These are phyloP conservation scores for Russula virescens DNA, from an alignment of 768 basidiomycete species.

Conservation along the genomic window DNA sequence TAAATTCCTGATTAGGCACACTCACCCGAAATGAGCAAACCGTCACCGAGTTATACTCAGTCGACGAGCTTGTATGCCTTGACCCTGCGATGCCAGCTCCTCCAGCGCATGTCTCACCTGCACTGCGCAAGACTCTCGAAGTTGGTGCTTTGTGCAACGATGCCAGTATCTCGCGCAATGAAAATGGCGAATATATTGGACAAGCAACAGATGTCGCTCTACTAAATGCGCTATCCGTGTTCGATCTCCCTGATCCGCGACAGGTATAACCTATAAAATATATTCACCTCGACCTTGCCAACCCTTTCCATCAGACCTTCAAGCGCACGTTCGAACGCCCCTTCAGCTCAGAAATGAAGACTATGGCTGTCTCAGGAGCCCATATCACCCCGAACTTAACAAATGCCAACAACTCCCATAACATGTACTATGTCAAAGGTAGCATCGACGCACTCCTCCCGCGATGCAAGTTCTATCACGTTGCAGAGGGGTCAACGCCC, in stretches of 20 bases:
- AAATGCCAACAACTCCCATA: constrained; percentile 25
- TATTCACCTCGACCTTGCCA: not conserved
- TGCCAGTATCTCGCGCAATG: constrained; percentile 56
- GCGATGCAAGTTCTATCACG: constrained; percentile 84
- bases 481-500: constrained; percentile 85
- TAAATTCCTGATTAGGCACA: constrained; percentile 47
- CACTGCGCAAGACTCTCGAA: constrained; percentile 68
- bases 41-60: constrained; percentile 79
- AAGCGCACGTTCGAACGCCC: constrained; percentile 72
- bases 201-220: constrained; percentile 93
- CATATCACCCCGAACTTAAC: constrained; percentile 38
- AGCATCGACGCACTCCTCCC: constrained; percentile 85
- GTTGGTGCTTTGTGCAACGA: constrained; percentile 91
- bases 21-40: constrained; percentile 96
- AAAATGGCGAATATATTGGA: constrained; percentile 70
- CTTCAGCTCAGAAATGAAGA: constrained; percentile 92
- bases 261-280: constrained; percentile 36
- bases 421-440: constrained; percentile 82
- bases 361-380: constrained; percentile 83
- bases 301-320: constrained; percentile 45
- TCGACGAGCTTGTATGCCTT: constrained; percentile 72
- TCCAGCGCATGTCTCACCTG: constrained; percentile 46
- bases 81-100: constrained; percentile 46
- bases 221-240: constrained; percentile 66
- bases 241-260: constrained; percentile 65